Percentiles rank a stretch among this genome's conserved stretches.
Evolutionary conservation across 163 green algal genomes (phyloP).

Genomic region (Chlamydomonas reinhardtii): DNA sequence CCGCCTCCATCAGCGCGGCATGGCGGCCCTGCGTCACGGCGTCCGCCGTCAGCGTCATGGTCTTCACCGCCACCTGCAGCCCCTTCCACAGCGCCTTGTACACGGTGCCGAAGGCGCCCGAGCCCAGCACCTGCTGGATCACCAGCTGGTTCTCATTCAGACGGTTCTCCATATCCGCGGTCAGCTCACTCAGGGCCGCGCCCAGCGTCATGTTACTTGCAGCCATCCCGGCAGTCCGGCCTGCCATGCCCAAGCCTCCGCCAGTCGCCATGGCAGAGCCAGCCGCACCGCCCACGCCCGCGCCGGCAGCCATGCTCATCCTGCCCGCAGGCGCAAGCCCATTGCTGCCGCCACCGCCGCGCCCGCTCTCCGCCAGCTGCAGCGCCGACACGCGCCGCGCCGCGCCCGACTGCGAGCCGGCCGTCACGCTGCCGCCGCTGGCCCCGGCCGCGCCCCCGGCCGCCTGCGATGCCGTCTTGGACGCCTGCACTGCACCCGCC

Average conservation of each 20-base stretch:
- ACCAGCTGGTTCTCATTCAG: slow-evolving; percentile 43
- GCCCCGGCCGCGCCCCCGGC: too few relatives aligned
- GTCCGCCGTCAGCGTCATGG: slow-evolving; percentile 41
- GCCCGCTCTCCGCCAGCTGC: too few relatives aligned
- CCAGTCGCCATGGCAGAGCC: not conserved
- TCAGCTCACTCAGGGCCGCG: not conserved
- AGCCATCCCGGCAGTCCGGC: not conserved
- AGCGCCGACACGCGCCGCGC: too few relatives aligned
- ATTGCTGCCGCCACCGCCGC: too few relatives aligned
- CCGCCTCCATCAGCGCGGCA: slow-evolving; percentile 48
- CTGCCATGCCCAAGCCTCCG: too few relatives aligned
- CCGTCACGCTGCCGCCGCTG: too few relatives aligned
- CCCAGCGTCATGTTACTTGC: not conserved
- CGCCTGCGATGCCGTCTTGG: too few relatives aligned
- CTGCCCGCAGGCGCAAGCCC: too few relatives aligned
- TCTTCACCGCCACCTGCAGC: slow-evolving; percentile 46
- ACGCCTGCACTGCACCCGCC: too few relatives aligned
- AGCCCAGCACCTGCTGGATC: slow-evolving; percentile 39
- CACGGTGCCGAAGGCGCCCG: slow-evolving; percentile 39
- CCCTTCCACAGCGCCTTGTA: slow-evolving; percentile 53
- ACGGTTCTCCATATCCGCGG: slow-evolving; percentile 15
- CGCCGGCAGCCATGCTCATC: too few relatives aligned
- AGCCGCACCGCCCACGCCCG: not conserved
- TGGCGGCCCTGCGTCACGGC: slow-evolving; percentile 33
- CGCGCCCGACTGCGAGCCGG: too few relatives aligned